phyloP scores from a whole-genome alignment of 345 rosid species.

The Ceriops tagal region DNA sequence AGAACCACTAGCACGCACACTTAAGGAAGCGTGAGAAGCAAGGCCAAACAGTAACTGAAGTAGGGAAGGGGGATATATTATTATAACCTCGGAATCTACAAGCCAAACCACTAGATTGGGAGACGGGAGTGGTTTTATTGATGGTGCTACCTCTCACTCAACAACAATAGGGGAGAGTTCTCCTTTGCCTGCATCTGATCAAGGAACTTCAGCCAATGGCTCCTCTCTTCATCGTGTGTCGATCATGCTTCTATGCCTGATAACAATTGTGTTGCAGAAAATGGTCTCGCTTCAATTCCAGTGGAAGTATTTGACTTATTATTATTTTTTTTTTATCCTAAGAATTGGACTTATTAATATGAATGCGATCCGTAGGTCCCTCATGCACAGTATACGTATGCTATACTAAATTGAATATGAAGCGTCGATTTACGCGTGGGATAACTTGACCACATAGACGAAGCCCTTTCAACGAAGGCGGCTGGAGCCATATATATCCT shows the following conservation, averaged over 20 bases:
- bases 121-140: background rate
- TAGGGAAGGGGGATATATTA: background rate
- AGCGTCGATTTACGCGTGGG: no score
- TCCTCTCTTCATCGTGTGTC: background rate
- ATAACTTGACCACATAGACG: no score
- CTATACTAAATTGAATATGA: no score
- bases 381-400: no score
- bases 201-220: background rate
- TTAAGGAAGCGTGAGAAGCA: constrained; percentile 18
- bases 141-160: background rate
- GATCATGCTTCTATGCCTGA: background rate
- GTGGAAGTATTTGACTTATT: background rate
- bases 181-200: constrained; percentile 18
- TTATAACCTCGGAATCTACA: background rate
- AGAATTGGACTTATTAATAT: no score
- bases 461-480: no score
- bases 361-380: no score
- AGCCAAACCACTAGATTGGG: background rate
- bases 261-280: background rate
- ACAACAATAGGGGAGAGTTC: constrained; percentile 19
- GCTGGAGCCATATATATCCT: no score
- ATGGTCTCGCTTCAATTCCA: background rate
- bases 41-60: background rate
- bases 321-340: no score
- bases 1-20: constrained; percentile 27